Conservation (phyloP, 495 filamentous ascomycete genomes). For the Cryomyces minteri region DNA sequence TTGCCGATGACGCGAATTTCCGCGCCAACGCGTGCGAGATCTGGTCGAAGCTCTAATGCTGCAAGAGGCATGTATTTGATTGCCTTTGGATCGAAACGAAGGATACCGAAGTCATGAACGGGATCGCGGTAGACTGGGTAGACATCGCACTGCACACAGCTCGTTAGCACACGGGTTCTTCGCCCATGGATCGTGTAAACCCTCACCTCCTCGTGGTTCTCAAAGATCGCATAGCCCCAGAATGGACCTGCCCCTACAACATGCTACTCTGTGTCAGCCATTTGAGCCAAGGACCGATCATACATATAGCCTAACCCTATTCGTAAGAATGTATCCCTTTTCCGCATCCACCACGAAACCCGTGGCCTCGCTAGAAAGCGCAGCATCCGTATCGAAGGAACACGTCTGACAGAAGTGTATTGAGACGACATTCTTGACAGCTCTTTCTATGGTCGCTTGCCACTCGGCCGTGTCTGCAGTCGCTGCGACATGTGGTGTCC, state of each 20-base stretch:
- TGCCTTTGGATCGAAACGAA: conserved; percentile 83
- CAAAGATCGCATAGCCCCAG: conserved; percentile 94
- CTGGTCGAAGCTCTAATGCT: conserved; percentile 66
- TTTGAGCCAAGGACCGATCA: background rate
- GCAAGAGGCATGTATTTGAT: conserved; percentile 92
- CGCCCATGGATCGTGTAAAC: too few species aligned
- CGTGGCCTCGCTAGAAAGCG: conserved; percentile 85
- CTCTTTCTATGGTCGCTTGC: conserved; percentile 88
- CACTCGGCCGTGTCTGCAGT: conserved; percentile 82
- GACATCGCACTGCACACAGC: conserved; percentile 53
- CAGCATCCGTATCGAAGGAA: conserved; percentile 91
- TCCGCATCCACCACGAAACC: conserved; percentile 97
- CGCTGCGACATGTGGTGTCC: conserved; percentile 24
- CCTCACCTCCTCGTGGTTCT: conserved; percentile 80
- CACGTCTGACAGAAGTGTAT: conserved; percentile 98
- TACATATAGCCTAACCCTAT: conserved; percentile 5
- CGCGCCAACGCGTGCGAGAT: conserved; percentile 56
- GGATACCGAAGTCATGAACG: conserved; percentile 94
- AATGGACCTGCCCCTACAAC: conserved; percentile 95
- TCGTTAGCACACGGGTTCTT: background rate
- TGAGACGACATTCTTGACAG: conserved; percentile 83
- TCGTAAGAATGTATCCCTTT: conserved; percentile 43
- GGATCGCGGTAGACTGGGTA: conserved; percentile 97
- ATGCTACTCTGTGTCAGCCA: conserved; percentile 59
- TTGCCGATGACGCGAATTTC: conserved; percentile 98